These are phyloP conservation scores for Polyplosphaeria fusca DNA, from an alignment of 495 filamentous ascomycete genomes.

Conservation along the genomic window DNA sequence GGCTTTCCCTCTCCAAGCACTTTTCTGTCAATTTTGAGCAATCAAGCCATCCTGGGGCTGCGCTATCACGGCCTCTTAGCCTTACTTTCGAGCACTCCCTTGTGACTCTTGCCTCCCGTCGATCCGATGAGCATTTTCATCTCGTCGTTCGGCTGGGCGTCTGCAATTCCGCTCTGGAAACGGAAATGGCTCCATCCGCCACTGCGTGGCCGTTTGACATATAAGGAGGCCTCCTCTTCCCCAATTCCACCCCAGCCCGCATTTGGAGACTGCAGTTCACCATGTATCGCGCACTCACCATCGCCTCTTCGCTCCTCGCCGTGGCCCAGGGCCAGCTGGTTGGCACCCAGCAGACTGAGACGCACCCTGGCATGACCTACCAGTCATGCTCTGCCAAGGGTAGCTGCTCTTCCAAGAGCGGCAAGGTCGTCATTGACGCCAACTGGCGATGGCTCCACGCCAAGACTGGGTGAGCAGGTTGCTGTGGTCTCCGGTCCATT, in stretches of 20 bases:
- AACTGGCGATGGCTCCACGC: constrained; percentile 43
- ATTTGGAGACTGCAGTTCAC: background rate
- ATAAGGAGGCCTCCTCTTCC: too few species aligned
- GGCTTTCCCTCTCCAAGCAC: background rate
- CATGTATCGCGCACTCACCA: constrained; percentile 24
- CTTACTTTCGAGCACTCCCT: background rate
- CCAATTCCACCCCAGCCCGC: too few species aligned
- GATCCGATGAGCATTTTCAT: constrained; percentile 6
- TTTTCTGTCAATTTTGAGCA: constrained; percentile 8
- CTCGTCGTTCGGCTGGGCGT: background rate
- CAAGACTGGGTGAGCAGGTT: constrained; percentile 27
- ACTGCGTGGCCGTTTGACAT: background rate
- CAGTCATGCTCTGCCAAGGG: constrained; percentile 50
- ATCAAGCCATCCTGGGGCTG: constrained; percentile 1
- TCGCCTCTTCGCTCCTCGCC: constrained; percentile 26
- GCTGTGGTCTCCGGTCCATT: background rate
- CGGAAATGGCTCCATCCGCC: background rate
- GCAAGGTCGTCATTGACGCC: constrained; percentile 52
- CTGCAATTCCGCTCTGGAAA: background rate
- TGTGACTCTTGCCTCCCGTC: constrained; percentile 2
- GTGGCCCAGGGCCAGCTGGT: constrained; percentile 31
- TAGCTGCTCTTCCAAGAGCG: constrained; percentile 48
- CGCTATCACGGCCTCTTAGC: too few species aligned
- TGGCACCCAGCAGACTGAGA: constrained; percentile 45
- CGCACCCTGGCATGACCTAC: constrained; percentile 51